Percentiles rank a stretch among this genome's conserved stretches.
Evolutionary conservation across 345 rosid genomes (phyloP).

Genomic region (Garcia nutans): DNA sequence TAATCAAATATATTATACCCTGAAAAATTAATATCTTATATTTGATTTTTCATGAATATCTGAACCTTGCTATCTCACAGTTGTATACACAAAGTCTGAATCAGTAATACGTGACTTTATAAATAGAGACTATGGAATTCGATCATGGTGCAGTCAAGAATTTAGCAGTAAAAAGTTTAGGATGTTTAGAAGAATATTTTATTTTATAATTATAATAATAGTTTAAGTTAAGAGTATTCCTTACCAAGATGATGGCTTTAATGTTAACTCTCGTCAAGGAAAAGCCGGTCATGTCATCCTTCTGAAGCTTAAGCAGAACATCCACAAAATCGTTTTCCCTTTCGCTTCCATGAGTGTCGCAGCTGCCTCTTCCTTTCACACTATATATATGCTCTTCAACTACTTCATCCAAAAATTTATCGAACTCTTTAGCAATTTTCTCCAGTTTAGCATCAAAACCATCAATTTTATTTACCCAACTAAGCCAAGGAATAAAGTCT

Average conservation of each 20-base stretch:
- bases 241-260: conserved; percentile 49
- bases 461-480: background rate
- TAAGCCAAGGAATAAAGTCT: conserved; percentile 5
- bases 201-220: too few relatives aligned
- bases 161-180: too few relatives aligned
- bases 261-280: conserved; percentile 28
- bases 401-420: conserved; percentile 2
- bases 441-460: background rate
- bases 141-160: too few relatives aligned
- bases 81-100: too few relatives aligned
- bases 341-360: background rate
- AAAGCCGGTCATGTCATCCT: conserved; percentile 25
- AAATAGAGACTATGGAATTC: too few relatives aligned
- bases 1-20: too few relatives aligned
- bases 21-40: too few relatives aligned
- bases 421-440: conserved; percentile 5
- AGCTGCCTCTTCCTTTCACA: too few relatives aligned
- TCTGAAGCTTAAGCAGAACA: conserved; percentile 36
- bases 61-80: too few relatives aligned
- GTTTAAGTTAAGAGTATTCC: background rate
- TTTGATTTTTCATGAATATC: too few relatives aligned
- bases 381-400: conserved; percentile 8
- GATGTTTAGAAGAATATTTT: too few relatives aligned
- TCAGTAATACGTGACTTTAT: too few relatives aligned
- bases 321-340: conserved; percentile 25